A percentile compares a stretch with the other conserved stretches of the same genome.
Conservation (phyloP, 345 rosid genomes). For the Psidium guajava region DNA sequence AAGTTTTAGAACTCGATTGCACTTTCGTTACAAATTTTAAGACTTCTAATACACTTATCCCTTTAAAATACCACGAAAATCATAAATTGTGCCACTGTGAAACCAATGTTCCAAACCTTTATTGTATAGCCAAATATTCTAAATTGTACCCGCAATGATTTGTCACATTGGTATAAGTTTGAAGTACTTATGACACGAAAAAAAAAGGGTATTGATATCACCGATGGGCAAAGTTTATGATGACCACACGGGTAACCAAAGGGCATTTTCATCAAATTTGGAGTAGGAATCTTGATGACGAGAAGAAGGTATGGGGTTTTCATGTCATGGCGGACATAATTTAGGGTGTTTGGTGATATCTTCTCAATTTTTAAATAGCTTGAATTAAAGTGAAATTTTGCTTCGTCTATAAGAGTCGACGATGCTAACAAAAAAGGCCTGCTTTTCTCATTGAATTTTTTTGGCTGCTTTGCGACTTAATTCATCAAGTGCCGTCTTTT, state of each 20-base stretch:
- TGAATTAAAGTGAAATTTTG: not conserved
- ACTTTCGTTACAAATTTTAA: no score
- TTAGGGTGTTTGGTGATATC: not conserved
- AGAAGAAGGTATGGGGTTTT: no score
- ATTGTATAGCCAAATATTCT: not conserved
- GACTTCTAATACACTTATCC: no score
- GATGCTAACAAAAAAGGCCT: not conserved
- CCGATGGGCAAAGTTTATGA: not conserved
- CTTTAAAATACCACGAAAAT: not conserved
- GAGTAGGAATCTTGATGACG: not conserved
- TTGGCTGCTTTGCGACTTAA: not conserved
- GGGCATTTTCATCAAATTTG: not conserved
- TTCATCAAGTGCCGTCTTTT: not conserved
- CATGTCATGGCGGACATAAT: not conserved
- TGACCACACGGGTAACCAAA: not conserved
- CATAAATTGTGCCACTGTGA: not conserved
- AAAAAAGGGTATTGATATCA: not conserved
- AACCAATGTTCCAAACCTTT: not conserved
- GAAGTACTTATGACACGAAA: not conserved
- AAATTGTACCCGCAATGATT: not conserved
- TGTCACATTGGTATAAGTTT: not conserved
- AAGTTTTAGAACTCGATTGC: no score
- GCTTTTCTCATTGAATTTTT: not conserved
- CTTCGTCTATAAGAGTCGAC: not conserved
- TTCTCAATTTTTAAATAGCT: not conserved